Conservation (phyloP, 192 early-diverging fungal genomes). For the Gryganskiella cystojenkinii region DNA sequence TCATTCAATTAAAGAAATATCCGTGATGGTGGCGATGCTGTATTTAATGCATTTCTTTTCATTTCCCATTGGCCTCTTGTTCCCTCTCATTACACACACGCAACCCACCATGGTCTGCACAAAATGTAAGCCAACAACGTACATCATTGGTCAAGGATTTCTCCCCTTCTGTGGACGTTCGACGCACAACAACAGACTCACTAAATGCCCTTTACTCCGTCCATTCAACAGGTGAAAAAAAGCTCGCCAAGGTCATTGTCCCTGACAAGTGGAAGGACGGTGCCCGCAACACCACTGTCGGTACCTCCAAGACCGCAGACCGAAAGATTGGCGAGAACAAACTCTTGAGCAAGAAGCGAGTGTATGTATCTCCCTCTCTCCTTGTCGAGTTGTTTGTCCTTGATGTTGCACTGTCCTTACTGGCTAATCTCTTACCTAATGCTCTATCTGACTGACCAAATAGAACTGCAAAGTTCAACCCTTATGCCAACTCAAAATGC, state of each 20-base stretch:
- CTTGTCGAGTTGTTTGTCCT: not conserved
- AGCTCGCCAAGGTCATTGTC: slow-evolving; percentile 64
- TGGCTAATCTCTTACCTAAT: not conserved
- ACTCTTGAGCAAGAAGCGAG: slow-evolving; percentile 63
- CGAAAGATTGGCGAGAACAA: slow-evolving; percentile 72
- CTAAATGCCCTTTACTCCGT: not conserved
- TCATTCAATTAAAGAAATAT: not conserved
- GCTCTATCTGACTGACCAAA: no score
- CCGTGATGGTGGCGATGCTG: not conserved
- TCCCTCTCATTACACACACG: not conserved
- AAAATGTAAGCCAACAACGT: slow-evolving; percentile 48
- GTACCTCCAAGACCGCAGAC: slow-evolving; percentile 33
- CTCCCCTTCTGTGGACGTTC: not conserved
- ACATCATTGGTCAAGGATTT: not conserved
- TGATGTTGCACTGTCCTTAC: not conserved
- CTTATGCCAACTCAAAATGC: slow-evolving; percentile 67
- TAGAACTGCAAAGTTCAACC: slow-evolving; percentile 59
- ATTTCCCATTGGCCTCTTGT: slow-evolving; percentile 1
- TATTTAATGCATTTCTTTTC: no score
- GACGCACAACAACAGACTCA: no score
- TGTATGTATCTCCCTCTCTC: slow-evolving; percentile 27
- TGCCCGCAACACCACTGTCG: slow-evolving; percentile 63
- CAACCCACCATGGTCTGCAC: slow-evolving; percentile 58
- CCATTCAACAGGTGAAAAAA: slow-evolving; percentile 63
- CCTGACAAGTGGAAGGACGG: slow-evolving; percentile 77